Conservation (phyloP, 2,329 filamentous ascomycete species). For the Xylariomycetidae sp. region DNA sequence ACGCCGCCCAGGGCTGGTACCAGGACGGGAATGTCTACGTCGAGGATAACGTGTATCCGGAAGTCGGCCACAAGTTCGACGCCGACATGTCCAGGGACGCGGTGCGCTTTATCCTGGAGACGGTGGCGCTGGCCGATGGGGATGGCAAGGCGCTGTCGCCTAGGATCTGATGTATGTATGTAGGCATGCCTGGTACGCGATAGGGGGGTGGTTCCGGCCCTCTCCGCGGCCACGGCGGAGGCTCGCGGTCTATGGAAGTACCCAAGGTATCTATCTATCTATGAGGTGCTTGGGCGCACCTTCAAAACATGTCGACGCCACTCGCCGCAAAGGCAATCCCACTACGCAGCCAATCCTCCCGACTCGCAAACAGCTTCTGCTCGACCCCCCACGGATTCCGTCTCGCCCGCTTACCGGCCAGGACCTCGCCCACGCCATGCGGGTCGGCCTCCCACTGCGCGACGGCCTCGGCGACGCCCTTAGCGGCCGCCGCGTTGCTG, state of each 20-base stretch:
- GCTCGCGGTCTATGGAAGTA: no score
- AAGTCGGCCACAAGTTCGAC: slow-evolving; percentile 64
- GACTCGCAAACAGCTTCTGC: slow-evolving; percentile 38
- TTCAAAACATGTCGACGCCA: no score
- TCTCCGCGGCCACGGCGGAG: no score
- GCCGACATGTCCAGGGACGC: slow-evolving; percentile 61
- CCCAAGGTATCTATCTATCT: no score
- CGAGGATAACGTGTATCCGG: slow-evolving; percentile 62
- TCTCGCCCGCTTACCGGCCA: slow-evolving; percentile 41
- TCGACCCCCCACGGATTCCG: slow-evolving; percentile 43
- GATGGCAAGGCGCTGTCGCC: slow-evolving; percentile 18
- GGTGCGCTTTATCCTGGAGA: slow-evolving; percentile 53
- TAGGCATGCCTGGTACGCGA: no score
- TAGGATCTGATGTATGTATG: slow-evolving; percentile 21
- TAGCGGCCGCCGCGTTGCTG: slow-evolving; percentile 33
- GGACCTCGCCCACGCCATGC: slow-evolving; percentile 38
- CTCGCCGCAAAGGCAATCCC: no score
- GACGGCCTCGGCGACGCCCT: slow-evolving; percentile 36
- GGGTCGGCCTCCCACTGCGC: slow-evolving; percentile 47
- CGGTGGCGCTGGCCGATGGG: slow-evolving; percentile 29
- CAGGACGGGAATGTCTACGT: slow-evolving; percentile 50
- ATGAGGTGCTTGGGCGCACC: slow-evolving; percentile 36
- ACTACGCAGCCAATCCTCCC: slow-evolving; percentile 29
- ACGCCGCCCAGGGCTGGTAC: slow-evolving; percentile 46
- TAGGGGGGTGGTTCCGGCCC: no score